Base-by-base conservation (phyloP, 2,329 filamentous ascomycete species). In the Trichoderma aggressivum region DNA sequence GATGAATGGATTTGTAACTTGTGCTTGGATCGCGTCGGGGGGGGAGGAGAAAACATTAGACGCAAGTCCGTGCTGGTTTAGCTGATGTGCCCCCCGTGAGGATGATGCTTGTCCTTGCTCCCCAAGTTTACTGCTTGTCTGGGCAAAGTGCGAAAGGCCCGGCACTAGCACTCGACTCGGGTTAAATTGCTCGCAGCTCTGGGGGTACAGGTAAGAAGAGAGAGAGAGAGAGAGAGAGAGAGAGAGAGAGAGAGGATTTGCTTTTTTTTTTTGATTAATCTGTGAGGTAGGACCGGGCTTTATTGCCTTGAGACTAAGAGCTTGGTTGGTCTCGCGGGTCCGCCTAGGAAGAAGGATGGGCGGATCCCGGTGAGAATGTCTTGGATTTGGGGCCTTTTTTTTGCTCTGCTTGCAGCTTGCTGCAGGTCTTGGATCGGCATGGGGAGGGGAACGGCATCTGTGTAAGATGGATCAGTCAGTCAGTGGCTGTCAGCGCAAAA, bases 141-240 rank as follows among this genome's bases (percentile, higher is more conserved):
- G 32, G 58, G 58, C 58, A 61, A 61, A 32, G 34, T 14, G 34
- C 65, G 65, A 32, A 30, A 14, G 32, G 5, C 4, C 34, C 21
- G 16, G 55, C 53, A 47, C 65, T 68, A 68, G 65, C 56, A 60
- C 28, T 39, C 55, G 47, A 32, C 18, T 34, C 18, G 55, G 65
- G 53, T 43, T 59, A 68, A 68, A 59, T 68, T 68, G 55, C 53
- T 60, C 65, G 55, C 65, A 68, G 65, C 64, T 56, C 30, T 30
- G 18, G 12, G 39, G 24, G 24, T 43, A 60, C 24, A n/a, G n/a
- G 34, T 12, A 32, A n/a, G 16, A 58, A 28, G 28, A 58, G 18
- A n/a, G 21, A 6, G 2, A 53, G 26, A 30, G 28, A 6, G 2
- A 53, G 26, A 30, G 28, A n/a, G n/a, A 28, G 28, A 58, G 18